Evolutionary conservation across 352 stramenopile species (phyloP).

Genomic region (Phytophthora lateralis): DNA sequence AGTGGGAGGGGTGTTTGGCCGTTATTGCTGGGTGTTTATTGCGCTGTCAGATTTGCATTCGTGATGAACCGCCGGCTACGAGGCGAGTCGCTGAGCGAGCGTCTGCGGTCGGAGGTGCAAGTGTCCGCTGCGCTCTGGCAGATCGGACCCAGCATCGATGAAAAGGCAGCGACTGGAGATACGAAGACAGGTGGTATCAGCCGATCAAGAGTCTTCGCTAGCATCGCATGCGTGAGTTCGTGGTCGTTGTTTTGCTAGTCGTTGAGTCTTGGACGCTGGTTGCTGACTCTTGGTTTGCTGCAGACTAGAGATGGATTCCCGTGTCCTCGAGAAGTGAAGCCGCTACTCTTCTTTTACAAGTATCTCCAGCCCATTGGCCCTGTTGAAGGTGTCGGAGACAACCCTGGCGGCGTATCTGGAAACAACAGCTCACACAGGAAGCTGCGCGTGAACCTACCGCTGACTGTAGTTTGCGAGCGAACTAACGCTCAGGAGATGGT

Average conservation of each 20-base stretch:
- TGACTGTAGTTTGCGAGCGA: constrained; percentile 70
- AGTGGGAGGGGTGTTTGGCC: not conserved
- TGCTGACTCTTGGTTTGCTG: not conserved
- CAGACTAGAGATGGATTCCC: constrained; percentile 9
- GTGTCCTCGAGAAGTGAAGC: constrained; percentile 47
- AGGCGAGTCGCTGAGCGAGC: constrained; percentile 52
- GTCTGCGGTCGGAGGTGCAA: constrained; percentile 53
- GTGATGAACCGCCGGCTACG: constrained; percentile 27
- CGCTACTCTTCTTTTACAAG: constrained; percentile 84
- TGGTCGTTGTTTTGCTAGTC: not conserved
- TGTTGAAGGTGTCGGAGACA: not conserved
- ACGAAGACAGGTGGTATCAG: constrained; percentile 1
- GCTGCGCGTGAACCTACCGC: constrained; percentile 61
- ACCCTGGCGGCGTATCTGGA: not conserved
- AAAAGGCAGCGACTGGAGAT: constrained; percentile 7
- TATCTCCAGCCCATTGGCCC: constrained; percentile 69
- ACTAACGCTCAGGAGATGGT: constrained; percentile 54
- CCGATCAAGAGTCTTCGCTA: not conserved
- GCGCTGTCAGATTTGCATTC: not conserved
- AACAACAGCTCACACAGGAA: constrained; percentile 28
- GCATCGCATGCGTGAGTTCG: constrained; percentile 12
- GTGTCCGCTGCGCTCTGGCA: constrained; percentile 33
- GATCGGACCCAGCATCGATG: constrained; percentile 2
- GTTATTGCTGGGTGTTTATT: constrained; percentile 10
- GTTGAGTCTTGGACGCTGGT: not conserved